Evolutionary conservation across 257 asterid species (phyloP).

Genomic region (Solanum infundibuliforme): DNA sequence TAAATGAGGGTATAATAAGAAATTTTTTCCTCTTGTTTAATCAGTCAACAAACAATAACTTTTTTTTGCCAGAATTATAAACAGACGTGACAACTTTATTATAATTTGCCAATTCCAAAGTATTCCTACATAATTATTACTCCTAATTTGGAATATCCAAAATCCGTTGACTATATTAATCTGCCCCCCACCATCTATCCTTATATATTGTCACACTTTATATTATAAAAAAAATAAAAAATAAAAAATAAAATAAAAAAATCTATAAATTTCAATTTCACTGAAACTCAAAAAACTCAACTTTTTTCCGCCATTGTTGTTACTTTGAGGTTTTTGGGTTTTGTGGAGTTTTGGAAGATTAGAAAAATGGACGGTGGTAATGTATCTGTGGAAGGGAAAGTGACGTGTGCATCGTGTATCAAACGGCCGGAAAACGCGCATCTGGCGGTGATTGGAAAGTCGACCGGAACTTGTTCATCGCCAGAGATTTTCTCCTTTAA

Average conservation of each 20-base stretch:
- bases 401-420: slow-evolving; percentile 77
- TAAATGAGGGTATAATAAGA: too few relatives aligned
- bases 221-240: background rate
- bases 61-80: too few relatives aligned
- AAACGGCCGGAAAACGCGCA: slow-evolving; percentile 91
- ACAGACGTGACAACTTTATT: background rate
- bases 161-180: background rate
- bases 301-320: background rate
- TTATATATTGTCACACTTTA: background rate
- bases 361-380: slow-evolving; percentile 56
- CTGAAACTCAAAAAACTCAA: background rate
- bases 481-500: slow-evolving; percentile 77
- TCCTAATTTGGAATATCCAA: background rate
- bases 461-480: slow-evolving; percentile 33
- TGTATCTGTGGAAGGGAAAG: slow-evolving; percentile 45
- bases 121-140: background rate
- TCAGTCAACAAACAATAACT: background rate
- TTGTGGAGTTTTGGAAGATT: background rate
- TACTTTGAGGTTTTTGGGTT: background rate
- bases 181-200: background rate
- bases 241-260: background rate
- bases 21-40: background rate
- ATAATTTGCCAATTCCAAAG: background rate
- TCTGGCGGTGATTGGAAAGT: slow-evolving; percentile 66
- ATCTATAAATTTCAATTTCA: background rate